These are phyloP conservation scores for Staphylotrichum longicolle DNA, from an alignment of 495 filamentous ascomycete genomes.

Conservation along the genomic window DNA sequence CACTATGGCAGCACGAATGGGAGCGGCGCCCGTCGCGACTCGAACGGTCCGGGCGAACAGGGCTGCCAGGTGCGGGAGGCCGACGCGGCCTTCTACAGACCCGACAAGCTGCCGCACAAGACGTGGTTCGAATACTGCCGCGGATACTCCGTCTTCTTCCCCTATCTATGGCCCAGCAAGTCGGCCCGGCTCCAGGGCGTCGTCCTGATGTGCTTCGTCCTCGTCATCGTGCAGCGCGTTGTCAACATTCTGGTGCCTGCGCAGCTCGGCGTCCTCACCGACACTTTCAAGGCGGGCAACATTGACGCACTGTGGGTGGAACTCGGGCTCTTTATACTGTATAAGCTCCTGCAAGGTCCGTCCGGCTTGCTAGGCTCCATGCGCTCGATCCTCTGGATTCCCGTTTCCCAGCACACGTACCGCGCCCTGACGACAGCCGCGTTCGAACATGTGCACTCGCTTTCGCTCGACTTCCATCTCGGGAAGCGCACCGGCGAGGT, in stretches of 20 bases:
- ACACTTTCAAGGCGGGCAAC: conserved; percentile 51
- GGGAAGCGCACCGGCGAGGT: conserved; percentile 97
- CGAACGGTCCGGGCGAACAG: conserved; percentile 28
- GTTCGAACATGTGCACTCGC: conserved; percentile 93
- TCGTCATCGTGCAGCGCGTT: conserved; percentile 72
- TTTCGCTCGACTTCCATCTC: conserved; percentile 94
- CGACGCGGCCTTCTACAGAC: conserved; percentile 53
- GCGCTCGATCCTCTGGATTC: conserved; percentile 86
- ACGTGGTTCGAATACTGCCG: conserved; percentile 71
- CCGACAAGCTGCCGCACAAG: conserved; percentile 45
- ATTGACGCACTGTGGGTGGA: conserved; percentile 36
- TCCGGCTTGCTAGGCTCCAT: conserved; percentile 82
- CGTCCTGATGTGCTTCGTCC: conserved; percentile 73
- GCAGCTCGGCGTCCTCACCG: conserved; percentile 71
- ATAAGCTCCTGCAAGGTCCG: conserved; percentile 80
- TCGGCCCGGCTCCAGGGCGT: conserved; percentile 66
- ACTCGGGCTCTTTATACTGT: conserved; percentile 76
- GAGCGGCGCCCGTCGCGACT: conserved; percentile 26
- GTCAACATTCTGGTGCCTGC: conserved; percentile 79
- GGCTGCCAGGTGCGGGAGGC: conserved; percentile 42
- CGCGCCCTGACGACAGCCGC: conserved; percentile 89
- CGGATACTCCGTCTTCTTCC: conserved; percentile 86
- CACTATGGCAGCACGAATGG: conserved; percentile 30
- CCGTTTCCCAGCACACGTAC: conserved; percentile 94
- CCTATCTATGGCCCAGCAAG: conserved; percentile 89